These are phyloP conservation scores for Pythium sp. DNA, from an alignment of 352 stramenopile species.

Conservation along the genomic window DNA sequence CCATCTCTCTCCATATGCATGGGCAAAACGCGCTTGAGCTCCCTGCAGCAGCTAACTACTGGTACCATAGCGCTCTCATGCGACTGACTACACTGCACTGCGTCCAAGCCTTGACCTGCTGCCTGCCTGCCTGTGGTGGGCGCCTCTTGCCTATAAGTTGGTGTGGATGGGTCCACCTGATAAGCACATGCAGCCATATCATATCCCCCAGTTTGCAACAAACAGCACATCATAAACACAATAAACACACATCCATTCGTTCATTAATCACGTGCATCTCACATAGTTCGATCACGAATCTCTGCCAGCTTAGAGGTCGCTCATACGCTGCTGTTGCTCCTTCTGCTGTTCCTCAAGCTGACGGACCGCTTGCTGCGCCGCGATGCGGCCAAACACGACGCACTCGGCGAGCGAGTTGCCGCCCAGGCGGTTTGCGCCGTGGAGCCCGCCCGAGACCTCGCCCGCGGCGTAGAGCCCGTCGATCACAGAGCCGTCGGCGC, in stretches of 20 bases:
- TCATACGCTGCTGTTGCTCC: conserved; percentile 11
- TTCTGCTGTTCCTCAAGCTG: conserved; percentile 18
- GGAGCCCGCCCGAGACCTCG: conserved; percentile 93
- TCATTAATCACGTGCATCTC: not conserved
- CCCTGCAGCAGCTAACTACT: not conserved
- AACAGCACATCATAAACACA: not conserved
- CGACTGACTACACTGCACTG: too few relatives aligned
- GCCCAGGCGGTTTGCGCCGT: conserved; percentile 90
- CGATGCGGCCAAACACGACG: conserved; percentile 89
- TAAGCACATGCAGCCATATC: not conserved
- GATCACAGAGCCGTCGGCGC: conserved; percentile 57
- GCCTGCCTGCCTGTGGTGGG: too few relatives aligned
- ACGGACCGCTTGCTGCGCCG: conserved; percentile 46
- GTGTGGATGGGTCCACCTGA: not conserved
- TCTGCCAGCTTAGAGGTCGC: not conserved
- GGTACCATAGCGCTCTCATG: too few relatives aligned
- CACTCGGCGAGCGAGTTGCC: conserved; percentile 91
- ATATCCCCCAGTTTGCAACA: not conserved
- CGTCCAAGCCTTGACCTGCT: too few relatives aligned
- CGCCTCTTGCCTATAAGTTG: not conserved
- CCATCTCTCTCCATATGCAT: not conserved
- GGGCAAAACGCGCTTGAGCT: not conserved
- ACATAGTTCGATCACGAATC: not conserved
- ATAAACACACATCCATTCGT: not conserved
- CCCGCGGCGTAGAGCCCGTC: conserved; percentile 88